Percentiles rank a stretch among this genome's conserved stretches.
Conservation (phyloP, 2,329 filamentous ascomycete genomes). For the Bipolaris victoriae region DNA sequence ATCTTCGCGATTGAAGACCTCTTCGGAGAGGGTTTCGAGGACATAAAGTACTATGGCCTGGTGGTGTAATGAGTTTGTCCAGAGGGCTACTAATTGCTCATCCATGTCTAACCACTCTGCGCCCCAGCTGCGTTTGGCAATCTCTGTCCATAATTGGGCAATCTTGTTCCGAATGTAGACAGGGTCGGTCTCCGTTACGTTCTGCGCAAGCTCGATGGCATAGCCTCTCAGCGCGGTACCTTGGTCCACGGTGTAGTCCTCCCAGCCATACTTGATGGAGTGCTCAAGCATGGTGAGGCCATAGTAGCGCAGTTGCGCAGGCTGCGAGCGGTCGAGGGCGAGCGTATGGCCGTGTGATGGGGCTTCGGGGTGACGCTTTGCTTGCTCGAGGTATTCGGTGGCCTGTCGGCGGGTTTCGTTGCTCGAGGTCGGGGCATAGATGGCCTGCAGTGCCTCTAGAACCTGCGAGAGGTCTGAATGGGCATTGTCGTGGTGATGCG, state of each 20-base stretch:
- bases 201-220: conserved; percentile 78
- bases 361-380: conserved; percentile 80
- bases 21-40: conserved; percentile 90
- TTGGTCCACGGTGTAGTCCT: conserved; percentile 72
- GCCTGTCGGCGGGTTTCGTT: conserved; percentile 85
- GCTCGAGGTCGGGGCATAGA: conserved; percentile 80
- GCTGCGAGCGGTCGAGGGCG: conserved; percentile 75
- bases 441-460: conserved; percentile 82
- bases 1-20: conserved; percentile 91
- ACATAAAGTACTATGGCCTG: conserved; percentile 89
- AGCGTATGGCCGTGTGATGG: conserved; percentile 85
- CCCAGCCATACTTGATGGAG: conserved; percentile 84
- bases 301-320: conserved; percentile 87
- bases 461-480: conserved; percentile 66
- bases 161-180: conserved; percentile 90
- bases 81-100: conserved; percentile 76
- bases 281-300: conserved; percentile 91
- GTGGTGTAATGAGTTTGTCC: conserved; percentile 68
- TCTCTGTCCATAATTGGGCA: conserved; percentile 90
- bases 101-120: conserved; percentile 96
- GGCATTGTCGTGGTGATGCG: conserved; percentile 30
- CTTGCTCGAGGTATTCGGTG: conserved; percentile 80
- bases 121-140: conserved; percentile 93
- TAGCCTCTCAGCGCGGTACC: conserved; percentile 72
- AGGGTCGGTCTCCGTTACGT: conserved; percentile 74